A percentile compares a stretch with the other conserved stretches of the same genome.
Conservation (phyloP, 352 stramenopile species). For the Globisporangium perplexum region DNA sequence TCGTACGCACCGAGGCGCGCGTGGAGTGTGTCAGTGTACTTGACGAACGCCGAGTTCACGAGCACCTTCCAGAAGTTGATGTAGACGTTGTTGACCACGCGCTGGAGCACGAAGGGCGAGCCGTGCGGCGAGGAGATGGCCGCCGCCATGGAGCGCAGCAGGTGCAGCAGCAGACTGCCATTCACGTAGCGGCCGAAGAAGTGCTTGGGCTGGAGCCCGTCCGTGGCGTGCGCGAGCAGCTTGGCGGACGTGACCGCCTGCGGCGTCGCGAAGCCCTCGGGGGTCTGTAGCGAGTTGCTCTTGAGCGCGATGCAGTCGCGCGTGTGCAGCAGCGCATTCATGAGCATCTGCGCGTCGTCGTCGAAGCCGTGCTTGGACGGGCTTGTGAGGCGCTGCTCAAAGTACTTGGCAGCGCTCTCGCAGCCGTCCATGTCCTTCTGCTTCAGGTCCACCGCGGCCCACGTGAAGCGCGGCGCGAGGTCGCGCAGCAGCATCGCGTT, state of each 20-base stretch:
- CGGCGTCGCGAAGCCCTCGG: conserved; percentile 17
- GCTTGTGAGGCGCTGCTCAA: conserved; percentile 53
- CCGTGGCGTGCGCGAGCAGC: conserved; percentile 44
- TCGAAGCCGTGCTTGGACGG: conserved; percentile 27
- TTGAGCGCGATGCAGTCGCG: conserved; percentile 67
- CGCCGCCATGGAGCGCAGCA: conserved; percentile 46
- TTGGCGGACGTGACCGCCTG: conserved; percentile 55
- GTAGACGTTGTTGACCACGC: conserved; percentile 53
- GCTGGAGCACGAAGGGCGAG: conserved; percentile 43
- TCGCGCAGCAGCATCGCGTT: conserved; percentile 43
- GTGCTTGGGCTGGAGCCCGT: conserved; percentile 39
- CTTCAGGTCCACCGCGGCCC: conserved; percentile 69
- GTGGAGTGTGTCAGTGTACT: conserved; percentile 59
- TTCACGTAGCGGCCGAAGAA: conserved; percentile 64
- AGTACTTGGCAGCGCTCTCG: conserved; percentile 57
- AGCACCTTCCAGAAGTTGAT: conserved; percentile 60
- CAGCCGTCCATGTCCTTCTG: conserved; percentile 73
- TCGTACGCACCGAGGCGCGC: conserved; percentile 58
- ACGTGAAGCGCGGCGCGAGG: conserved; percentile 54
- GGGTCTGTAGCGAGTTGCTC: conserved; percentile 32
- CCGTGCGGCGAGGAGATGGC: conserved; percentile 19
- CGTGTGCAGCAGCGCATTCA: conserved; percentile 27
- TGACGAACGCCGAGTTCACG: conserved; percentile 40
- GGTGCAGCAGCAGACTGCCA: conserved; percentile 41
- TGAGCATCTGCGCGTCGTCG: conserved; percentile 44